Conservation (phyloP, 495 filamentous ascomycete genomes). For the Xylaria castorea region DNA sequence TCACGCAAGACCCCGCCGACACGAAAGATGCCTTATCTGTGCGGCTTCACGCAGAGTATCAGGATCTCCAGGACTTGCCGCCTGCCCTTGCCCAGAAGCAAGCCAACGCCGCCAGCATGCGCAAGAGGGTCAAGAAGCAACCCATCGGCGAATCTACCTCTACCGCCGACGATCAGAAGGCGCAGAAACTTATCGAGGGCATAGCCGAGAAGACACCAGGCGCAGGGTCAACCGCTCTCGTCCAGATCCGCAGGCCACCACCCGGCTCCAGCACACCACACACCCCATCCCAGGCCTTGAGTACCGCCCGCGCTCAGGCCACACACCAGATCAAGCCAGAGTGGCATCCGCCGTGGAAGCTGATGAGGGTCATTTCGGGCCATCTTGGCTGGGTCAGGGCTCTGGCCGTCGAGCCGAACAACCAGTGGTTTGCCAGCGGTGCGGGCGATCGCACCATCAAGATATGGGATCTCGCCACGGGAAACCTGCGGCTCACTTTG, state of each 20-base stretch:
- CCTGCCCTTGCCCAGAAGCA: conserved; percentile 85
- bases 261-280: conserved; percentile 34
- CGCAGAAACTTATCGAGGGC: conserved; percentile 74
- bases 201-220: conserved; percentile 54
- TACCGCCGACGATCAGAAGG: conserved; percentile 58
- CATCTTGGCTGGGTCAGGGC: conserved; percentile 95
- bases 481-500: conserved; percentile 80
- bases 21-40: conserved; percentile 51
- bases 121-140: conserved; percentile 61
- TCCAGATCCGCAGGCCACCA: conserved; percentile 50
- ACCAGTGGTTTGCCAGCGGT: conserved; percentile 97
- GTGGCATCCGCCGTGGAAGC: conserved; percentile 98
- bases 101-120: conserved; percentile 48
- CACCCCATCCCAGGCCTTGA: conserved; percentile 43
- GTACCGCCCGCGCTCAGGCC: conserved; percentile 70
- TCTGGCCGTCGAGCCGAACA: conserved; percentile 91
- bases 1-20: conserved; percentile 46
- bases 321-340: conserved; percentile 79
- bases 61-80: conserved; percentile 81
- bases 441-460: conserved; percentile 98
- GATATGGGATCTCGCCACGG: conserved; percentile 95
- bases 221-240: conserved; percentile 64
- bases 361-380: conserved; percentile 96
- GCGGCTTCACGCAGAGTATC: conserved; percentile 73
- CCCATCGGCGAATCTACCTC: conserved; percentile 52